Conservation (phyloP, 495 filamentous ascomycete species). For the Aspergillus bertholletiae region DNA sequence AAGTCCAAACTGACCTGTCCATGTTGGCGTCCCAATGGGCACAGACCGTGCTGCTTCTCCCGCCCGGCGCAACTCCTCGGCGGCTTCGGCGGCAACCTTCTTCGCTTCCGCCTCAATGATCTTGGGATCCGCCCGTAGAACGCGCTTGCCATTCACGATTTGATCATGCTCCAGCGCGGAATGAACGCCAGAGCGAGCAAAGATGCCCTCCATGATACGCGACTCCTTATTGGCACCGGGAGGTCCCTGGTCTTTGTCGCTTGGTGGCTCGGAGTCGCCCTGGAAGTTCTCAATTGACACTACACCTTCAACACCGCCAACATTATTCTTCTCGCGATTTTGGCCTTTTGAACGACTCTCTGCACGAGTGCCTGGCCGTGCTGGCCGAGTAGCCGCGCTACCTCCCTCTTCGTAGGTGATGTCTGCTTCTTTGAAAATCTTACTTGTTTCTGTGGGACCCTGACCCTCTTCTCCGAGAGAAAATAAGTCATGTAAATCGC, state of each 20-base stretch:
- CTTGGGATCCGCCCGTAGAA: slow-evolving; percentile 61
- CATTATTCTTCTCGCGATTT: slow-evolving; percentile 34
- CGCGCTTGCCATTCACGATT: slow-evolving; percentile 68
- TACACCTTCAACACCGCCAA: slow-evolving; percentile 54
- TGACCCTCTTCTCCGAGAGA: slow-evolving; percentile 67
- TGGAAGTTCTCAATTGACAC: slow-evolving; percentile 54
- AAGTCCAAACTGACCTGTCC: slow-evolving; percentile 81
- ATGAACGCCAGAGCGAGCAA: slow-evolving; percentile 78
- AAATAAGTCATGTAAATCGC: slow-evolving; percentile 88
- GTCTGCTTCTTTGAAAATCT: slow-evolving; percentile 79
- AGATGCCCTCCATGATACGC: slow-evolving; percentile 81
- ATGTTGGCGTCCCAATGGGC: slow-evolving; percentile 83
- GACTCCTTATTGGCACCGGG: slow-evolving; percentile 49
- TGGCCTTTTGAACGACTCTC: slow-evolving; percentile 12
- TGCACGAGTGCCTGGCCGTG: slow-evolving; percentile 16
- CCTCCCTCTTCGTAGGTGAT: slow-evolving; percentile 50
- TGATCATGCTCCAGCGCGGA: slow-evolving; percentile 85
- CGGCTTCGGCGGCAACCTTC: slow-evolving; percentile 73
- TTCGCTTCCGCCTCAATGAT: slow-evolving; percentile 80
- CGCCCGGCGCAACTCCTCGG: slow-evolving; percentile 66
- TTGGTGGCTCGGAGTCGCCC: slow-evolving; percentile 33
- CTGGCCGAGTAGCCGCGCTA: slow-evolving; percentile 7
- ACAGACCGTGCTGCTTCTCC: slow-evolving; percentile 65
- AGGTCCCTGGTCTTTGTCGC: slow-evolving; percentile 29
- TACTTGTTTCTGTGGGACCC: slow-evolving; percentile 74